Base-by-base conservation (phyloP, 257 asterid species). In the Coffea eugenioides region DNA sequence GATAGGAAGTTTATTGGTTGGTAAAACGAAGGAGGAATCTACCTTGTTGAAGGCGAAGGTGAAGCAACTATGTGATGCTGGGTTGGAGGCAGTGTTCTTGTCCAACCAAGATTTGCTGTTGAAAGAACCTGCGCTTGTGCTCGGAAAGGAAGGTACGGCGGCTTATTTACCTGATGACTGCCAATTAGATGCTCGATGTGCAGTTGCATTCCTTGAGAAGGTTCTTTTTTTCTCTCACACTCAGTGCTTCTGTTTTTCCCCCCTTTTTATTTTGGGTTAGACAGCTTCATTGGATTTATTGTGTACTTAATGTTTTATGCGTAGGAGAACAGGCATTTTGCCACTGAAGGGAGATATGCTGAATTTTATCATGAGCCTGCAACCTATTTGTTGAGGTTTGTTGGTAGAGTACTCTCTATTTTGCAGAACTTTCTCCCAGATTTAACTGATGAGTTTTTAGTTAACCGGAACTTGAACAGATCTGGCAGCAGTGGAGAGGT, bases 291-390 rank as follows among this genome's bases (percentile, higher is more conserved):
- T 39, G 27, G 52, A 46, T 51, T 46, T 59, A 23, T 66, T 25
- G 51, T 57, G 72, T 71, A 46, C 57, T 31, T 34, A 62, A 77
- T 85, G 70, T 82, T 80, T 78, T 71, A 70, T 84, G 27, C 64
- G 51, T 75, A 95, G 98, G 94, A 80, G 74, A 95, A 95, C 89
- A 89, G 93, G 89, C 69, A 41, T 25, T 95, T 89, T 84, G 87
- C 90, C 74, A 83, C 89, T 5, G 89, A 91, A 87, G 99, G 98
- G 83, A 92, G 99, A 92, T 95, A 93, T 82, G 94, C 91, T 0
- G 97, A 95, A 89, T 95, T 95, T 86, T 92, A 84, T 90, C 65
- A 93, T 81, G 99, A 95, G 87, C 95, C 97, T 31, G 98, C 90
- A 69, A 92, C 89, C 78, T 79, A 89, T 83, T 89, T 93, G 80